These are phyloP conservation scores for Fusarium robinianum DNA, from an alignment of 2,329 filamentous ascomycete species.

Conservation along the genomic window DNA sequence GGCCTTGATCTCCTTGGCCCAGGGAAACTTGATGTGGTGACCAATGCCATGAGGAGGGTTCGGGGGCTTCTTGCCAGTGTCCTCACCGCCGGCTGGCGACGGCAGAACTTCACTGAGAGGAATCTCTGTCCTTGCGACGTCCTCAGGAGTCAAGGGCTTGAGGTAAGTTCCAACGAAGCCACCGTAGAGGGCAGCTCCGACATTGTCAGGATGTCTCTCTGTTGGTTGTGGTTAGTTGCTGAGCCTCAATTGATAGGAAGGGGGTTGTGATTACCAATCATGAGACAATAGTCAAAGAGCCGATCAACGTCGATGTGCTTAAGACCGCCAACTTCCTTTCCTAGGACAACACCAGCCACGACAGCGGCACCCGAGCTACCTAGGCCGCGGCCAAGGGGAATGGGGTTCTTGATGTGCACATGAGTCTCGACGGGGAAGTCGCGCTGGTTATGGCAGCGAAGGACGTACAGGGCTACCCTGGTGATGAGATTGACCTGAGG, in stretches of 20 bases:
- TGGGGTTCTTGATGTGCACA: slow-evolving; percentile 94
- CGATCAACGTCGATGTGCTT: slow-evolving; percentile 74
- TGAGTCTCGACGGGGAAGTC: slow-evolving; percentile 84
- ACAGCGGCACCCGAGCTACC: slow-evolving; percentile 97
- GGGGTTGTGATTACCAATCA: slow-evolving; percentile 88
- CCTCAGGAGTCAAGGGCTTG: slow-evolving; percentile 86
- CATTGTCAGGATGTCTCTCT: slow-evolving; percentile 91
- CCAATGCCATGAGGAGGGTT: slow-evolving; percentile 91
- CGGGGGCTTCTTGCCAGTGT: slow-evolving; percentile 85
- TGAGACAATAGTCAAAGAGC: slow-evolving; percentile 93
- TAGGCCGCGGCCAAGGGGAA: slow-evolving; percentile 87
- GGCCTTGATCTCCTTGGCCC: slow-evolving; percentile 94
- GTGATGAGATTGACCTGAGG: slow-evolving; percentile 92
- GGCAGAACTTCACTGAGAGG: slow-evolving; percentile 93
- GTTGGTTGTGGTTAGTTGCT: slow-evolving; percentile 24
- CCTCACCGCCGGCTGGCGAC: slow-evolving; percentile 83
- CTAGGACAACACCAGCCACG: slow-evolving; percentile 91
- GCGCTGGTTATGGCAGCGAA: slow-evolving; percentile 87
- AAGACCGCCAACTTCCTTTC: slow-evolving; percentile 83
- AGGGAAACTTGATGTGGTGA: slow-evolving; percentile 93
- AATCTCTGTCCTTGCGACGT: slow-evolving; percentile 89
- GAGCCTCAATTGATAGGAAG: no score
- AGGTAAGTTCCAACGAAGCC: slow-evolving; percentile 97
- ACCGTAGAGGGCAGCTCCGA: slow-evolving; percentile 92
- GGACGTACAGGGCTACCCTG: slow-evolving; percentile 88